Base-by-base conservation (phyloP, 495 filamentous ascomycete species). In the Penicillium diatomitis region DNA sequence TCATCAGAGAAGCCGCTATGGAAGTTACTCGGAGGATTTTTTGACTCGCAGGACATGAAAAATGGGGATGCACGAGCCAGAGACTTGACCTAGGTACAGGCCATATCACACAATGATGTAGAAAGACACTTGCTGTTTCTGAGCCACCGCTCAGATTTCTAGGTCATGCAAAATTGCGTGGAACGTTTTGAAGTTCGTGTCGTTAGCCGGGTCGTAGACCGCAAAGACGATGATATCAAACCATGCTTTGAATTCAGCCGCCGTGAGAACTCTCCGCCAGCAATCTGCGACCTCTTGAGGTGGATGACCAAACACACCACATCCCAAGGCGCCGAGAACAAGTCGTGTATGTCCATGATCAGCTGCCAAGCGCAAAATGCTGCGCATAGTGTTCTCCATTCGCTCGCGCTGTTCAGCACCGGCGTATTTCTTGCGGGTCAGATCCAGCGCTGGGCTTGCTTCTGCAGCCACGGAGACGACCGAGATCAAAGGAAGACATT, bases 291-390 rank as follows among this genome's bases (percentile, higher is more conserved):
- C 75, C 56, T 80, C 79, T 12, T 67, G 61, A 2, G 71, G 67
- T 6, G 84, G 84, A 53, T 86, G 83, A 5, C 47, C 53, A 62
- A 83, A 85, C 3, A 71, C 79, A 2, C 82, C 83, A 49, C 84
- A 87, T 2, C 85, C 85, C 62, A 86, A 66, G 0, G 83, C 83
- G 0, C 84, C 83, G 2, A 86, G 69, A 8, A 86, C 75, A 8
- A 86, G 53, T 57, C 68, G 66, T 9, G 70, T 64, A 55, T 83
- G 80, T 7, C 66, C 69, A 27, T 74, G 68, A 3, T 53, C 47
- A 6, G 67, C 81, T 11, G 79, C 75, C 12, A 83, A 63, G 3
- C 80, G 71, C 28, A 86, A 66, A 28, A 72, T 67, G 37, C 77
- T 43, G 29, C 80, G 65, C 64, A 86, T 83, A 58, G 85, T 86